Evolutionary conservation across 2,329 filamentous ascomycete species (phyloP).

Genomic region (Colletotrichum acutatum): DNA sequence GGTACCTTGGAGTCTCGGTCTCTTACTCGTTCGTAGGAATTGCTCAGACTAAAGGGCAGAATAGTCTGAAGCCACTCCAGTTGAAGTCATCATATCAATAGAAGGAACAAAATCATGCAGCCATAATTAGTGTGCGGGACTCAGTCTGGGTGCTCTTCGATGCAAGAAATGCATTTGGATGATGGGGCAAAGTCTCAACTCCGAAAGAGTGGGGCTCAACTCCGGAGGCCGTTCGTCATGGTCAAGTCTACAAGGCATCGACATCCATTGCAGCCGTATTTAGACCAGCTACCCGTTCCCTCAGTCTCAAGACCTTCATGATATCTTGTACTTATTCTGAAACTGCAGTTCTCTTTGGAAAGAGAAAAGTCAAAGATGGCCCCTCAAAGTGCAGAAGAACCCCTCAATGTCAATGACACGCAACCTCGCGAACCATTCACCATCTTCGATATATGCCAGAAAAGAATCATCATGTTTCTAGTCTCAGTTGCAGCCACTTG

Average conservation of each 20-base stretch:
- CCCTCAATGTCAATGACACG: neutral
- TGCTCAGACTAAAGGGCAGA: neutral
- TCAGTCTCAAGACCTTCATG: neutral
- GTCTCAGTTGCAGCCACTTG: constrained; percentile 63
- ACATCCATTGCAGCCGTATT: neutral
- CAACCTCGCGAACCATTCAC: constrained; percentile 51
- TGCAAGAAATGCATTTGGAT: neutral
- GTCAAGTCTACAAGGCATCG: neutral
- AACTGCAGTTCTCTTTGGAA: too few relatives aligned
- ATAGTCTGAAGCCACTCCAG: too few relatives aligned
- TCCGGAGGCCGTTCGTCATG: constrained; percentile 5
- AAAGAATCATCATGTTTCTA: constrained; percentile 56
- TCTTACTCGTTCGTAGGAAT: neutral
- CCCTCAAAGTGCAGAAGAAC: neutral
- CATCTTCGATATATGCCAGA: constrained; percentile 62
- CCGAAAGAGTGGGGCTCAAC: constrained; percentile 25
- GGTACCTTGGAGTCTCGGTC: neutral
- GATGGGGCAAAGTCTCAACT: neutral
- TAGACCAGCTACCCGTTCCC: too few relatives aligned
- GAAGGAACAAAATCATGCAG: too few relatives aligned
- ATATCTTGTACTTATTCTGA: too few relatives aligned
- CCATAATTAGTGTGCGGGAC: too few relatives aligned
- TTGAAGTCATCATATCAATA: too few relatives aligned
- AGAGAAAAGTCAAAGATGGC: neutral
- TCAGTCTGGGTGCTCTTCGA: too few relatives aligned